Conservation (phyloP, 257 asterid genomes). For the Buddleja alternifolia region DNA sequence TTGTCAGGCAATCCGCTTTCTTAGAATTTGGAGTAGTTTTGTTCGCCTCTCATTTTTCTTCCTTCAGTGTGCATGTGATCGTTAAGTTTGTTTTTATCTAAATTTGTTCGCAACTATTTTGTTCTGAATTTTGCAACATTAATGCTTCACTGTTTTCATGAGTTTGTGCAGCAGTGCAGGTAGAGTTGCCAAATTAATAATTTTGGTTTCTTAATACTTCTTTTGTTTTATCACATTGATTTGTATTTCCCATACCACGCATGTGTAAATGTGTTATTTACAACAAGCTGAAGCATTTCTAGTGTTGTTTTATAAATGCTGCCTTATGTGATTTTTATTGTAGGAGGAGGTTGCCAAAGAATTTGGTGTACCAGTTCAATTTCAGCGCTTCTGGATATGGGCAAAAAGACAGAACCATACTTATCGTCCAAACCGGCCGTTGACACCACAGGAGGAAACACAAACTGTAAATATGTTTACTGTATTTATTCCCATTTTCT, state of each 20-base stretch:
- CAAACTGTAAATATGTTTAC: constrained; percentile 59
- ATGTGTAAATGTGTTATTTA: not conserved
- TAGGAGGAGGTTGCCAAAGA: constrained; percentile 98
- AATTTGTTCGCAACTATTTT: not conserved
- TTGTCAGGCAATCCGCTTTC: not conserved
- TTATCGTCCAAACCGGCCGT: constrained; percentile 92
- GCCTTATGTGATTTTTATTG: constrained; percentile 36
- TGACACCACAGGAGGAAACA: constrained; percentile 84
- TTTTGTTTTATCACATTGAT: constrained; percentile 13
- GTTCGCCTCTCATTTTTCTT: too few relatives aligned
- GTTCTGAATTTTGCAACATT: not conserved
- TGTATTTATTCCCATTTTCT: constrained; percentile 2
- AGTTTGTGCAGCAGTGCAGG: not conserved
- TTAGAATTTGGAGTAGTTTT: too few relatives aligned
- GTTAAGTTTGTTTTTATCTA: not conserved
- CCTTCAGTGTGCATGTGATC: not conserved
- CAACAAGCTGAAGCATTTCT: constrained; percentile 6
- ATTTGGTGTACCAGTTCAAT: constrained; percentile 83
- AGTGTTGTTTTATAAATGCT: not conserved
- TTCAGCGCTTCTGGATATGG: constrained; percentile 97
- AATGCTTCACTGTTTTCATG: constrained; percentile 3
- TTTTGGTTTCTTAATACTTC: not conserved
- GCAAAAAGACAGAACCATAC: constrained; percentile 97
- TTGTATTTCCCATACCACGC: constrained; percentile 1
- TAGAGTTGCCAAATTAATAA: not conserved